Percentiles rank a stretch among this genome's conserved stretches.
These are phyloP conservation scores for Crithidia mellificae DNA, from an alignment of 208 protist species.

Conservation along the genomic window DNA sequence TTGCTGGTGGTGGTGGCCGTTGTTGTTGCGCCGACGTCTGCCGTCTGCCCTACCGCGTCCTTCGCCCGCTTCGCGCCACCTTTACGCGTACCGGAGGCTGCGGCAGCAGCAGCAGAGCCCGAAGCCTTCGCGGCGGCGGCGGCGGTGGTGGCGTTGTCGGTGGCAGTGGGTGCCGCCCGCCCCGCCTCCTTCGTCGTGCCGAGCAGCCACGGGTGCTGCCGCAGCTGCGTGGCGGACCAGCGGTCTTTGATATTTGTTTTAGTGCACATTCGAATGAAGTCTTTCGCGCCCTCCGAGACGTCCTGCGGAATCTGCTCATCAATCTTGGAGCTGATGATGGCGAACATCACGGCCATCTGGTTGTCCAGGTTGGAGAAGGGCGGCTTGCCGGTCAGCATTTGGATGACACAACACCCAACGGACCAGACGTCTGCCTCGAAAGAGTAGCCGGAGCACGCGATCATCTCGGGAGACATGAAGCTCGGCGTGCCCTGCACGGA, in stretches of 20 bases:
- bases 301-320: slow-evolving; percentile 68
- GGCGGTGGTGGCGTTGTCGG: neutral
- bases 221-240: slow-evolving; percentile 59
- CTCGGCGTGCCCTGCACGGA: slow-evolving; percentile 90
- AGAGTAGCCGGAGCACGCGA: slow-evolving; percentile 86
- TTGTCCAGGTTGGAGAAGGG: slow-evolving; percentile 86
- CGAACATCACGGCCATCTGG: slow-evolving; percentile 92
- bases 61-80: neutral
- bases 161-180: neutral
- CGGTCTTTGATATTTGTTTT: slow-evolving; percentile 69
- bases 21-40: too few relatives aligned
- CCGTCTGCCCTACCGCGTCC: neutral
- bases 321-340: slow-evolving; percentile 79
- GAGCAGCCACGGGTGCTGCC: slow-evolving; percentile 74
- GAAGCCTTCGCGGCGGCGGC: too few relatives aligned
- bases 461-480: slow-evolving; percentile 95
- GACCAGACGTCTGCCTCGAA: slow-evolving; percentile 92
- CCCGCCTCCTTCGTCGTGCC: neutral
- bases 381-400: slow-evolving; percentile 89
- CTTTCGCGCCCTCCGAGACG: slow-evolving; percentile 61
- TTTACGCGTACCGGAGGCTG: neutral
- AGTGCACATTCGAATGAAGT: slow-evolving; percentile 79
- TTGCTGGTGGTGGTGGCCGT: neutral
- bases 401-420: slow-evolving; percentile 88
- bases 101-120: neutral